Base-by-base conservation (phyloP, 148 eudicot species). In the Vaccinium vitisidaea region DNA sequence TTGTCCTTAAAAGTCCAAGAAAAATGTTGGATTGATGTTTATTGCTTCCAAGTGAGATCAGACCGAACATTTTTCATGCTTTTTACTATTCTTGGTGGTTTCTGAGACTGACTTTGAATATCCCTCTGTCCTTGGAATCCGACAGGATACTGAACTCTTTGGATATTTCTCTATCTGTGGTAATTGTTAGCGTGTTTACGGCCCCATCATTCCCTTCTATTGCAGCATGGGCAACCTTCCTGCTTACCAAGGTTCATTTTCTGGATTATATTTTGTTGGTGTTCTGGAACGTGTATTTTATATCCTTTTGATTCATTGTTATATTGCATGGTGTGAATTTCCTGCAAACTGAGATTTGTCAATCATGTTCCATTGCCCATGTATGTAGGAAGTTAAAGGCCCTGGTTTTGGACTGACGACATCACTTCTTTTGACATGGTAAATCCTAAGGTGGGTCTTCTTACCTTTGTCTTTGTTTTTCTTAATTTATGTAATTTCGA, bases 221-320 rank as follows among this genome's bases (percentile, higher is more conserved):
- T 92, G 99, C 99, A 86, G 90, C 99, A 82, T 97, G 99, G 99
- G 94, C 98, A n/a, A 93, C 99, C 75, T 97, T 91, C 85, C 91
- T 97, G 87, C 93, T 97, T 77, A 94, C 99, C 16, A 97, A 97
- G 99, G 98, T 97, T 86, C 59, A n/a, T 77, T 79, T 81, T 80
- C 53, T 83, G 75, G 36, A 32, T 85, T 78, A 79, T n/a, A 71
- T 54, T 86, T 46, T 46, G 8, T 61, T 75, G 59, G 63, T 85
- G 21, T 53, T 82, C 5, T 48, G 75, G 23, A 30, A 8, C 11
- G 10, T 32, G 48, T 32, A 8, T 65, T 76, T 69, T 75, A 58
- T 36, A 82, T 50, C 49, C 15, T 32, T 50, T 39, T 46, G n/a
- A 39, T 32, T 61, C 18, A 9, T 12, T 30, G 11, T 14, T 14